Evolutionary conservation across 768 basidiomycete species (phyloP).

Genomic region (Panaeolus cyanescens): DNA sequence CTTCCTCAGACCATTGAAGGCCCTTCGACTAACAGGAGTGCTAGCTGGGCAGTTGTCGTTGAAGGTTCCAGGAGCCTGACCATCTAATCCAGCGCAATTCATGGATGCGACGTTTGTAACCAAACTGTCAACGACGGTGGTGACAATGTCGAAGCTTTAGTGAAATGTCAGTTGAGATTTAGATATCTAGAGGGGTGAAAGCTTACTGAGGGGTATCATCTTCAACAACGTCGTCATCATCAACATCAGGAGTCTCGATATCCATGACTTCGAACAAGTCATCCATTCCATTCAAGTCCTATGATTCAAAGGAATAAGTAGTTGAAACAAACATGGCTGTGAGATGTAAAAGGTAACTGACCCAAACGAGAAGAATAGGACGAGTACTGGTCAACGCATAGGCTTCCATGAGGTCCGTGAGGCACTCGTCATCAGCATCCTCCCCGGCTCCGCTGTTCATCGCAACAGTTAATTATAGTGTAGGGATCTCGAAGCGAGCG

Average conservation of each 20-base stretch:
- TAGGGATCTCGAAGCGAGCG: too few relatives aligned
- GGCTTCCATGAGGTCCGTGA: slow-evolving; percentile 17
- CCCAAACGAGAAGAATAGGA: slow-evolving; percentile 27
- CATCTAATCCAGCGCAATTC: slow-evolving; percentile 21
- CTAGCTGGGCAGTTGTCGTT: too few relatives aligned
- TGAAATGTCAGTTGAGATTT: not conserved
- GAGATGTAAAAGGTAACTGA: not conserved
- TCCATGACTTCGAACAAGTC: slow-evolving; percentile 17
- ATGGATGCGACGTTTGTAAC: slow-evolving; percentile 13
- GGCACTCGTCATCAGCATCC: slow-evolving; percentile 26
- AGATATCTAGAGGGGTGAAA: not conserved
- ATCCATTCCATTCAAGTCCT: slow-evolving; percentile 19
- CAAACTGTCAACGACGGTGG: slow-evolving; percentile 14
- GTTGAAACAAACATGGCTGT: not conserved
- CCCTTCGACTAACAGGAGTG: too few relatives aligned
- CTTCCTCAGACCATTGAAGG: not conserved
- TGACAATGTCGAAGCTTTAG: slow-evolving; percentile 16
- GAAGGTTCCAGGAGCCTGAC: slow-evolving; percentile 13
- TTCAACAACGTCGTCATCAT: not conserved
- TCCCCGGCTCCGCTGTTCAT: slow-evolving; percentile 27
- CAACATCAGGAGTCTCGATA: slow-evolving; percentile 11
- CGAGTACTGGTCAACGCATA: slow-evolving; percentile 25
- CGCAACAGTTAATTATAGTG: not conserved
- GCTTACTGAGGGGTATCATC: slow-evolving; percentile 15
- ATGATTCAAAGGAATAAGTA: not conserved